A percentile compares a stretch with the other conserved stretches of the same genome.
These are phyloP conservation scores for Lophiotrema nucula DNA, from an alignment of 495 filamentous ascomycete species.

Conservation along the genomic window DNA sequence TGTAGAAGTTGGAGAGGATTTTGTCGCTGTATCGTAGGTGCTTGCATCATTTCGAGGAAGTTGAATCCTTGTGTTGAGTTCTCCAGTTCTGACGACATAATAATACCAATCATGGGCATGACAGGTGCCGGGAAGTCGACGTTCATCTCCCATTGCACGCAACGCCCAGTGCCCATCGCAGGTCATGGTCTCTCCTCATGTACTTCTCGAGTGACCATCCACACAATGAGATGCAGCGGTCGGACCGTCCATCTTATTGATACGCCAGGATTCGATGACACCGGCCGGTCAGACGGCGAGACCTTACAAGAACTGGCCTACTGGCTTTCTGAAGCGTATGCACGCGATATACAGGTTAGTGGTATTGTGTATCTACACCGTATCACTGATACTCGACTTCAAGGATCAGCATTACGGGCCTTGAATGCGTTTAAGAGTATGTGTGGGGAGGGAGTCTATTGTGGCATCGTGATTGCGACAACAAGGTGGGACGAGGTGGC, in stretches of 20 bases:
- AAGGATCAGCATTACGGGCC: background rate
- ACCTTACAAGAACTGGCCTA: slow-evolving; percentile 10
- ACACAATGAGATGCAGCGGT: background rate
- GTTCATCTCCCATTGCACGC: slow-evolving; percentile 11
- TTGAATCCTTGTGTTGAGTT: no score
- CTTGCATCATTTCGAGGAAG: no score
- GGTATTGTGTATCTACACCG: slow-evolving; percentile 27
- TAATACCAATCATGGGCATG: slow-evolving; percentile 39
- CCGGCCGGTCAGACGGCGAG: slow-evolving; percentile 1
- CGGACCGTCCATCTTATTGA: slow-evolving; percentile 9
- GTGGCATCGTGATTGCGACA: slow-evolving; percentile 7
- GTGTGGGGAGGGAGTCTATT: slow-evolving; percentile 5
- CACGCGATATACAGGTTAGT: slow-evolving; percentile 3
- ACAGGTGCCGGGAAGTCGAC: slow-evolving; percentile 22
- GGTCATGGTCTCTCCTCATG: slow-evolving; percentile 16
- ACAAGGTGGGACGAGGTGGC: slow-evolving; percentile 19
- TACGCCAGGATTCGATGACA: slow-evolving; percentile 25
- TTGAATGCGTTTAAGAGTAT: slow-evolving; percentile 16
- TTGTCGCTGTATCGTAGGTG: no score
- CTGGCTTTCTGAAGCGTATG: slow-evolving; percentile 7
- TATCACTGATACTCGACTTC: slow-evolving; percentile 3
- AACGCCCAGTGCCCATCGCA: slow-evolving; percentile 2
- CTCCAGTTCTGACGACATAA: background rate
- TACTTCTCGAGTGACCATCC: slow-evolving; percentile 6
- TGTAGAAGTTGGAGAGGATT: no score